Percentiles rank a stretch among this genome's conserved stretches.
These are phyloP conservation scores for Lactifluus piperatus DNA, from an alignment of 768 basidiomycete genomes.

Conservation along the genomic window DNA sequence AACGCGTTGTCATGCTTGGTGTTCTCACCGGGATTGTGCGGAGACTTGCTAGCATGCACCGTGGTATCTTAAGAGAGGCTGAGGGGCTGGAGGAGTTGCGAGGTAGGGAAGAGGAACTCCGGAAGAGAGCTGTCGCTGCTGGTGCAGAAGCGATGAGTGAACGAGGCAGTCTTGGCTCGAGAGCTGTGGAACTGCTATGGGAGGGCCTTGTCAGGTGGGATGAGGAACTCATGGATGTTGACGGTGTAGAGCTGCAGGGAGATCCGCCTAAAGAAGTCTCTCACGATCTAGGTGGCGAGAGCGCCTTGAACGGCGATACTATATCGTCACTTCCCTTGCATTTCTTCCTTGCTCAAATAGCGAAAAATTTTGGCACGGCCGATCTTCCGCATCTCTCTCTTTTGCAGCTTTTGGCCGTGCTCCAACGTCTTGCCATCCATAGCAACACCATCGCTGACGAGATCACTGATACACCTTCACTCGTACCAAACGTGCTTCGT, in stretches of 20 bases:
- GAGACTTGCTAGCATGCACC: slow-evolving; percentile 24
- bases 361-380: slow-evolving; percentile 32
- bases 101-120: slow-evolving; percentile 34
- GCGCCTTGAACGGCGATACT: slow-evolving; percentile 22
- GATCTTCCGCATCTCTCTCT: slow-evolving; percentile 42
- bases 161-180: slow-evolving; percentile 55
- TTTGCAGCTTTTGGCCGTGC: slow-evolving; percentile 46
- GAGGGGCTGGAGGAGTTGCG: slow-evolving; percentile 30
- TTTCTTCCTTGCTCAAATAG: slow-evolving; percentile 45
- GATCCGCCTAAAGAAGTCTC: slow-evolving; percentile 20
- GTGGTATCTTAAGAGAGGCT: slow-evolving; percentile 23
- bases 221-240: slow-evolving; percentile 25
- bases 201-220: slow-evolving; percentile 66
- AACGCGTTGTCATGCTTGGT: slow-evolving; percentile 74
- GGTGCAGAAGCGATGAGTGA: slow-evolving; percentile 60
- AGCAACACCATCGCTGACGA: slow-evolving; percentile 42
- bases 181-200: slow-evolving; percentile 68
- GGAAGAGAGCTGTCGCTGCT: slow-evolving; percentile 56
- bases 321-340: slow-evolving; percentile 33
- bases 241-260: slow-evolving; percentile 40
- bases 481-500: slow-evolving; percentile 44
- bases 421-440: slow-evolving; percentile 54
- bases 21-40: slow-evolving; percentile 54
- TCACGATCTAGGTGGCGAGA: slow-evolving; percentile 24
- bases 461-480: slow-evolving; percentile 43